Evolutionary conservation across 768 basidiomycete genomes (phyloP), one percentile per base, ranked within the genome.

Genomic region (Xerocomellus amylosporus): DNA sequence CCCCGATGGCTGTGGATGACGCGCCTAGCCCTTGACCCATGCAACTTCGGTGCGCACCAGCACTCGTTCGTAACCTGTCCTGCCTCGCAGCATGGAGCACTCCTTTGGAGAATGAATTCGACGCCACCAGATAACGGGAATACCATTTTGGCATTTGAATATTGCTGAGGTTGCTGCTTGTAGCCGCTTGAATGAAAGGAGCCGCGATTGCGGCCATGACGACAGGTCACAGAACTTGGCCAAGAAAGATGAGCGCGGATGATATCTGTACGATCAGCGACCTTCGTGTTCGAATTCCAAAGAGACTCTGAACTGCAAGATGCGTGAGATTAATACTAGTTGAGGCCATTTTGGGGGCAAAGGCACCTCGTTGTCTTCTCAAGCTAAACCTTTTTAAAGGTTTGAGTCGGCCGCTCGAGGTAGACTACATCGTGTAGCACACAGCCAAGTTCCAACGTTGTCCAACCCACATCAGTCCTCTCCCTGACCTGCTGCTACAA

Each of bases 81-180:
- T 55, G 41, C 52, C 37, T 28, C 50, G 62, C 64, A 66, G 67
- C 50, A 56, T 60, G 39, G 64, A 66, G 63, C 41, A 30, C 41
- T 59, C 53, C 26, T 33, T 62, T 45, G 58, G 42, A 43, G 55
- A 48, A 56, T 54, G 62, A 64, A 60, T 57, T 60, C 42, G 30
- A 63, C 67, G 59, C 67, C 64, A 67, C 59, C 7, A 56, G 66
- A 66, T 69, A 69, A 53, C 61, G 50, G 46, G 46, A 53, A 53
- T 58, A 58, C 59, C 42, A 46, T 56, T 55, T 54, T 47, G 40
- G 50, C 43, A 61, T 66, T 64, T 68, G 61, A 53, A 68, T 55
- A 48, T 44, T 51, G 44, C 37, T 34, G 53, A 53, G 51, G 42
- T 39, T 51, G 49, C 34, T 17, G 17, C 15, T 37, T 30, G 47